These are phyloP conservation scores for Piromyces finnis DNA, from an alignment of 192 early-diverging fungal genomes.

Conservation along the genomic window DNA sequence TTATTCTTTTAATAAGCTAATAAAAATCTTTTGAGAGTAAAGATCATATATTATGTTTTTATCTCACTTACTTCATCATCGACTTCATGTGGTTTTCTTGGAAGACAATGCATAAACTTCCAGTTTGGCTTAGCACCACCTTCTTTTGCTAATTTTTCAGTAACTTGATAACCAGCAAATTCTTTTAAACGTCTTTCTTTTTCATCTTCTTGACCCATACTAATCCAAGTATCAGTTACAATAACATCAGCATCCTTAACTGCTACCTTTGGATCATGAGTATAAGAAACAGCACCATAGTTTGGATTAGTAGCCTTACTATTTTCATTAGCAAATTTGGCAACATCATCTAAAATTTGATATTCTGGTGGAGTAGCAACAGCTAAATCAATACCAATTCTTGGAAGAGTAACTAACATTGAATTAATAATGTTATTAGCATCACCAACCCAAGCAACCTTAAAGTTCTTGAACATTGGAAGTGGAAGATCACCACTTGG, in stretches of 20 bases:
- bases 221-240: constrained; percentile 97
- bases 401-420: constrained; percentile 73
- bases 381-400: constrained; percentile 60
- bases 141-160: constrained; percentile 55
- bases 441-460: constrained; percentile 97
- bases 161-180: constrained; percentile 75
- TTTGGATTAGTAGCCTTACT: constrained; percentile 27
- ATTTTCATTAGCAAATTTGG: constrained; percentile 43
- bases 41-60: no score
- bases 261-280: constrained; percentile 55
- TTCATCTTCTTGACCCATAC: constrained; percentile 93
- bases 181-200: constrained; percentile 61
- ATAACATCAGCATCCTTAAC: constrained; percentile 68
- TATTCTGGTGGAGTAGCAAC: constrained; percentile 80
- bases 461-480: constrained; percentile 38
- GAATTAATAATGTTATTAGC: constrained; percentile 93
- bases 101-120: constrained; percentile 98
- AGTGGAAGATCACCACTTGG: constrained; percentile 10
- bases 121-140: constrained; percentile 72
- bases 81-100: constrained; percentile 91
- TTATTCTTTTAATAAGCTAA: no score
- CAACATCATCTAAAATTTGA: constrained; percentile 46
- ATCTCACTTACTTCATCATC: constrained; percentile 54
- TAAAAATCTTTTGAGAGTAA: no score
- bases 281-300: constrained; percentile 20